Evolutionary conservation across 345 rosid species (phyloP), one percentile per base, ranked within the genome.

Genomic region (Cardamine chenopodiifolia): DNA sequence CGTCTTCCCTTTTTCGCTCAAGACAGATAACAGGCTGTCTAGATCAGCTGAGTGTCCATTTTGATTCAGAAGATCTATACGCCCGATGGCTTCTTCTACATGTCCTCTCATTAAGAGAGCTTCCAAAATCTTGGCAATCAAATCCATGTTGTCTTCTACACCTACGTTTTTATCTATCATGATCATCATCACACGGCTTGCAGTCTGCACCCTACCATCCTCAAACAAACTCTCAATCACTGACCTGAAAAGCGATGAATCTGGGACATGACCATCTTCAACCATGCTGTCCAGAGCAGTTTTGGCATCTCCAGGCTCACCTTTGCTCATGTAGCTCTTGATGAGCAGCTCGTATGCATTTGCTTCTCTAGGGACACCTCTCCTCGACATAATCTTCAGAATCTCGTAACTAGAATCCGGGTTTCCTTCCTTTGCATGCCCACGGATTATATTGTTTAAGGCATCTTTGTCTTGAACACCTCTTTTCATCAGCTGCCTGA

Each of bases 261-360:
- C 89, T 0, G 97, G 97, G 71, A 85, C 59, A 78, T 83, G 88
- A 28, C 98, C 97, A 53, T 85, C 88, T 83, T 86, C 94, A 7
- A 93, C 78, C 97, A 93, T 93, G 79, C 88, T 81, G 73, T 93
- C 98, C 80, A 93, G 60, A 15, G 93, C 86, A 18, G 86, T 84
- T 82, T 91, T 93, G 4, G 98, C 97, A 62, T 93, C 94, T 13
- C 96, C 90, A 11, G 96, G 97, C 73, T 91, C 96, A 8, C 97
- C 97, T 85, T 88, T 93, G 83, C 96, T 85, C 85, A 89, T 71
- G 85, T 83, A 90, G 84, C 98, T 89, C 85, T 88, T 85, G 18
- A 90, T 87, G 57, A 93, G 97, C 67, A 85, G 71, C 53, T 62
- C 81, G 68, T 88, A 90, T n/a, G 96, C 86, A 47, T 86, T 88